Conservation (phyloP, 2,329 filamentous ascomycete genomes). For the Scedosporium minutisporum region DNA sequence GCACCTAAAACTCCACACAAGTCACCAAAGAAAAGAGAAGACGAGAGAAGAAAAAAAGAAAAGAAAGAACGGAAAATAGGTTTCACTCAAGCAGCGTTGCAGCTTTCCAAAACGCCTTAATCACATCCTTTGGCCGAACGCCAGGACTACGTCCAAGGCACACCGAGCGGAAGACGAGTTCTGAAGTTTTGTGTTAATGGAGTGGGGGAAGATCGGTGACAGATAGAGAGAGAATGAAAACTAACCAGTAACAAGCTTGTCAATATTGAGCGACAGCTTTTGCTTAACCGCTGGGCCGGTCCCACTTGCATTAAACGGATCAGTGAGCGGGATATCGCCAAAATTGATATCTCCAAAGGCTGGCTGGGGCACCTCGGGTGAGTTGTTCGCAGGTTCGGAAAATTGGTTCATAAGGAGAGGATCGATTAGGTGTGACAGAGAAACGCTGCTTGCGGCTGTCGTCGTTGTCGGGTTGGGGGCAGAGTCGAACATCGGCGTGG, state of each 20-base stretch:
- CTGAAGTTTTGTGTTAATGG: slow-evolving; percentile 13
- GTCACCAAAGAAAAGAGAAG: not conserved
- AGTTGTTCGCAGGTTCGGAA: not conserved
- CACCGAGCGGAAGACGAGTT: slow-evolving; percentile 24
- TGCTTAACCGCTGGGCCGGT: not conserved
- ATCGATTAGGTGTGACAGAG: slow-evolving; percentile 3
- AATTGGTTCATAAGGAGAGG: not conserved
- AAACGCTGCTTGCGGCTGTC: not conserved
- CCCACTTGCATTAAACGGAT: not conserved
- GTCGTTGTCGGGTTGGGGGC: not conserved
- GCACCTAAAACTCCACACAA: slow-evolving; percentile 1
- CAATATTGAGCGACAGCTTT: not conserved
- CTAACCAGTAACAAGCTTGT: not conserved
- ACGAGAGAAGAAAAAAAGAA: not conserved
- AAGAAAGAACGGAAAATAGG: not conserved
- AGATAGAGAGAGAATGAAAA: not conserved
- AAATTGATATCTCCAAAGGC: not conserved
- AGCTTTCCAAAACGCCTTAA: slow-evolving; percentile 21
- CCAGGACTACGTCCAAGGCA: slow-evolving; percentile 30
- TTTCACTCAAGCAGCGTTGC: not conserved
- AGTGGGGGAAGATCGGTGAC: not conserved
- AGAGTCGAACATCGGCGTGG: not conserved
- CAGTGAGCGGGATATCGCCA: not conserved
- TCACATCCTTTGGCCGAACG: slow-evolving; percentile 26
- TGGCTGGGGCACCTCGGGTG: not conserved